Evolutionary conservation across 371 early-diverging fungal genomes (phyloP), one percentile per base, ranked within the genome.

Genomic region (Basidiobolus meristosporus): DNA sequence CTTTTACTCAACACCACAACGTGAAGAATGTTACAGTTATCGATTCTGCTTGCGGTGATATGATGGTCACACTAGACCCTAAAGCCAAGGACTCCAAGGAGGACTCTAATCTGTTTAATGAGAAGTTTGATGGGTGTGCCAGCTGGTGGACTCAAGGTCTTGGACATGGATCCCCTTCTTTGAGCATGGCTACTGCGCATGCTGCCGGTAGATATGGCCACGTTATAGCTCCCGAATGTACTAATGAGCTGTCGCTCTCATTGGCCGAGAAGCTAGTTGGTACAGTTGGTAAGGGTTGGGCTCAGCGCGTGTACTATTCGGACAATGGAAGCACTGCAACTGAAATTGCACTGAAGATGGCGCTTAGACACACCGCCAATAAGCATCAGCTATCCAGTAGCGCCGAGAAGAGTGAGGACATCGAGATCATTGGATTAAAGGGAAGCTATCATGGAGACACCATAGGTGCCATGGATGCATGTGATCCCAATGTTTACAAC

Each of bases 101-200:
- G 3, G 26, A 26, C 26, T 44, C 50, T 2, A 43, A 47, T 23
- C 35, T 18, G 11, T 52, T 51, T 41, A 57, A 46, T 12, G 63
- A 63, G 33, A 66, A 68, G 62, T 76, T 72, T 60, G 86, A 85
- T 47, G 77, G 63, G 4, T 77, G 79, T 48, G 80, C 81, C 16
- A 70, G 71, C 50, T 85, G 86, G 86, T 85, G 82, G 86, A 85
- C 86, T 9, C 81, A 85, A 48, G 74, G 73, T 10, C 50, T 85
- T 14, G 86, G 82, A 2, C 86, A 85, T 49, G 82, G 68, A 33
- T 70, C 73, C 31, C 67, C 68, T 0, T 46, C 58, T 3, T 53
- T 85, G 32, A 64, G 76, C 0, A 45, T 64, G 22, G 57, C 78
- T 1, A 76, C 77, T 1, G 70, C 78, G 0, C 50, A 70, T 44